phyloP scores from a whole-genome alignment of 495 filamentous ascomycete genomes.

The Pseudomonodictys pantanalensis region DNA sequence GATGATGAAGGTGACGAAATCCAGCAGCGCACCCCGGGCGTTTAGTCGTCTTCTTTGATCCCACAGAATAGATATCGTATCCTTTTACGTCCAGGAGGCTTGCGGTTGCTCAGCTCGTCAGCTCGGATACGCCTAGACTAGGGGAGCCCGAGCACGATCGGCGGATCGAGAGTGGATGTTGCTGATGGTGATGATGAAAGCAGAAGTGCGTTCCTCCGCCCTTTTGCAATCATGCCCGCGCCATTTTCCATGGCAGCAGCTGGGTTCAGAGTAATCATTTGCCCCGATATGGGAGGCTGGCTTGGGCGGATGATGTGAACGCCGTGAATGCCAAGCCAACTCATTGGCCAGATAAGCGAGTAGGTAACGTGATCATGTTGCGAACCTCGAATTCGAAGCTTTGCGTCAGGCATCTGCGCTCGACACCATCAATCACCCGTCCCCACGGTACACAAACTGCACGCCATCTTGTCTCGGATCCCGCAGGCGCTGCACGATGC shows the following conservation, averaged over 20 bases:
- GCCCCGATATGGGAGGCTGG: background rate
- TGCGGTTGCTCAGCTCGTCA: constrained; percentile 11
- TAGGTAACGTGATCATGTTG: background rate
- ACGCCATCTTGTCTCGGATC: constrained; percentile 7
- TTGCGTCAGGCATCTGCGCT: no score
- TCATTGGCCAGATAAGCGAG: background rate
- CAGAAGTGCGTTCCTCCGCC: background rate
- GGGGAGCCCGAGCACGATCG: constrained; percentile 2
- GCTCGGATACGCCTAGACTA: background rate
- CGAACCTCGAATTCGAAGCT: background rate
- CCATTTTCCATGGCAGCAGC: background rate
- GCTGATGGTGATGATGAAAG: constrained; percentile 7
- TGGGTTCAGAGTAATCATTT: background rate
- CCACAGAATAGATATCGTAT: background rate
- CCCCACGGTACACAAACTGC: background rate
- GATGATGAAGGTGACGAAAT: background rate
- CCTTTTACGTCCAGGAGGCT: background rate
- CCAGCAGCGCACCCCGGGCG: background rate
- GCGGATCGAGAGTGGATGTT: background rate
- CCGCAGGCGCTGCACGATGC: background rate
- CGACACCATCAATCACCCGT: background rate
- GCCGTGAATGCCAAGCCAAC: background rate
- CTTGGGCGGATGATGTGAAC: background rate
- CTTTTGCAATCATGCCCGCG: background rate
- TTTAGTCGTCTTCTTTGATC: background rate